phyloP scores from a whole-genome alignment of 495 filamentous ascomycete genomes.

The Rhypophila decipiens region DNA sequence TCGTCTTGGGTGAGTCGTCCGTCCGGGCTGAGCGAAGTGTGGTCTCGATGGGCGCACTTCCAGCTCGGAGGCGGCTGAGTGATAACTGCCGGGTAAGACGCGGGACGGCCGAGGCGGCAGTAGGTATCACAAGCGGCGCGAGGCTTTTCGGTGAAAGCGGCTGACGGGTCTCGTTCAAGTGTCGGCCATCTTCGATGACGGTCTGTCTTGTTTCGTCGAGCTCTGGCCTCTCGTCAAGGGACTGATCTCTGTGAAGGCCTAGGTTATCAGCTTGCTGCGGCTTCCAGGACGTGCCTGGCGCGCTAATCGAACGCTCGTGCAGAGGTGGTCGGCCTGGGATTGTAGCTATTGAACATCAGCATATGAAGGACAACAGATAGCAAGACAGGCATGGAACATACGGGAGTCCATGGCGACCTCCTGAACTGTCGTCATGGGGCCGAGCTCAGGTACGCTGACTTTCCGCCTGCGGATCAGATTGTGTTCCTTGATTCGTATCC shows the following conservation, averaged over 20 bases:
- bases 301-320: constrained; percentile 62
- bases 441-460: constrained; percentile 57
- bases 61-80: constrained; percentile 32
- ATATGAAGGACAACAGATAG: not conserved
- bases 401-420: constrained; percentile 67
- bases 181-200: constrained; percentile 14
- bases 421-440: constrained; percentile 61
- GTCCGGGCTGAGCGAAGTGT: constrained; percentile 24
- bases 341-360: constrained; percentile 50
- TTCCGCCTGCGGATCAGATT: constrained; percentile 52
- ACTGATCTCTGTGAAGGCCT: constrained; percentile 21
- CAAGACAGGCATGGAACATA: constrained; percentile 45
- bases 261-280: constrained; percentile 35
- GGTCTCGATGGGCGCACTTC: constrained; percentile 29
- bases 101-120: constrained; percentile 27
- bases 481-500: constrained; percentile 46
- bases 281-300: constrained; percentile 48
- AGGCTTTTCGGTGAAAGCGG: constrained; percentile 46
- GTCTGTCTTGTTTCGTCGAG: constrained; percentile 4
- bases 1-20: constrained; percentile 40
- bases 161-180: constrained; percentile 17
- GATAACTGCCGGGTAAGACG: constrained; percentile 33
- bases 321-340: constrained; percentile 63
- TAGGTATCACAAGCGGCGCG: constrained; percentile 46
- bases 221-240: constrained; percentile 23